phyloP scores from a whole-genome alignment of 495 filamentous ascomycete genomes.

The Aspergillus nanangensis region DNA sequence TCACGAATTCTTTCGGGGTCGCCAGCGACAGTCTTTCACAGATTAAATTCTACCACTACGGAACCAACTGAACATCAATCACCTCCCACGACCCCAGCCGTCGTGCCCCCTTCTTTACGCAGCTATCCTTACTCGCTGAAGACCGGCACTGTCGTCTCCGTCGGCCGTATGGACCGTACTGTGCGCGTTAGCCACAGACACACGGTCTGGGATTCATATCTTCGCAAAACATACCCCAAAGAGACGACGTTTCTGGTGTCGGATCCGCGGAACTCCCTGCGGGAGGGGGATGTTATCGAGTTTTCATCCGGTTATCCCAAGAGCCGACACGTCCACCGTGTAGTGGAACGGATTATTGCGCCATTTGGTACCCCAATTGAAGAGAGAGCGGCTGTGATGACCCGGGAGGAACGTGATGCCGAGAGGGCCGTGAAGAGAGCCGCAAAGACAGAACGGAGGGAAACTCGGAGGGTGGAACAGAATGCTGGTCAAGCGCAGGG shows the following conservation, averaged over 20 bases:
- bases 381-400: constrained; percentile 59
- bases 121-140: constrained; percentile 35
- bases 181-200: constrained; percentile 36
- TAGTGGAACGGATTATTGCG: constrained; percentile 72
- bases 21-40: constrained; percentile 7
- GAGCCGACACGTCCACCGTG: constrained; percentile 64
- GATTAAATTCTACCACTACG: constrained; percentile 16
- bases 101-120: constrained; percentile 28
- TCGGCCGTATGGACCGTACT: constrained; percentile 42
- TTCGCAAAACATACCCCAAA: constrained; percentile 40
- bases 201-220: constrained; percentile 31
- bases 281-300: constrained; percentile 74
- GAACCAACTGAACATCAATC: constrained; percentile 8
- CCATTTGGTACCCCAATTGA: constrained; percentile 62
- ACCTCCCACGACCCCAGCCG: constrained; percentile 1
- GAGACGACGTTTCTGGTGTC: constrained; percentile 55
- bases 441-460: constrained; percentile 46
- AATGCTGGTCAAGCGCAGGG: neutral
- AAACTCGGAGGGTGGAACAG: constrained; percentile 22
- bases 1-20: constrained; percentile 9
- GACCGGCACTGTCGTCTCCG: constrained; percentile 41
- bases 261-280: constrained; percentile 70
- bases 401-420: constrained; percentile 54
- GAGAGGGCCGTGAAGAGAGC: constrained; percentile 42
- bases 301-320: constrained; percentile 64